Conservation (phyloP, 176 grass and related monocot genomes). For the Ampelocalamus luodianensis region DNA sequence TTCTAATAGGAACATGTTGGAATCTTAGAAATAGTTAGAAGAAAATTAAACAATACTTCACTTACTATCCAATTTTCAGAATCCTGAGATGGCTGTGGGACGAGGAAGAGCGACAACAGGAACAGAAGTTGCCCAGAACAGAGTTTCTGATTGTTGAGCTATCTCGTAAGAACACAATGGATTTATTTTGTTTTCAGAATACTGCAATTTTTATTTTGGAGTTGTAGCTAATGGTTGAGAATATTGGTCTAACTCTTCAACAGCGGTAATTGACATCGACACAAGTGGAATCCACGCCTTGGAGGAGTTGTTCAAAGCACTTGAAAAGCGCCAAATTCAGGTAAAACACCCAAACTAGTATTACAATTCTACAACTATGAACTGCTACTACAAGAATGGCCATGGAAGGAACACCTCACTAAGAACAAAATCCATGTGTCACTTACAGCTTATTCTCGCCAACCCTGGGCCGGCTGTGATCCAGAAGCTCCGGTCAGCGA, state of each 20-base stretch:
- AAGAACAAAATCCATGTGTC: conserved; percentile 35
- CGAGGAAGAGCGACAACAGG: conserved; percentile 64
- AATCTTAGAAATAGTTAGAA: neutral
- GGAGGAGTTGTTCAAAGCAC: conserved; percentile 60
- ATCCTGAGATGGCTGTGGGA: conserved; percentile 95
- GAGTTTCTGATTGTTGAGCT: conserved; percentile 74
- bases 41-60: neutral
- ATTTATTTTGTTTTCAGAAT: conserved; percentile 2
- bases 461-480: conserved; percentile 72
- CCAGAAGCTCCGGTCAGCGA: conserved; percentile 63
- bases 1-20: neutral
- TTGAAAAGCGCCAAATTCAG: conserved; percentile 69
- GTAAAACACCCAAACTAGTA: conserved; percentile 25
- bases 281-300: conserved; percentile 78
- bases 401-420: conserved; percentile 8
- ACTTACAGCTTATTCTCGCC: conserved; percentile 68
- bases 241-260: conserved; percentile 13
- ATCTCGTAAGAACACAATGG: conserved; percentile 64
- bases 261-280: conserved; percentile 88
- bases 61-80: conserved; percentile 46
- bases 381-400: conserved; percentile 7
- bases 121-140: conserved; percentile 47
- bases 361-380: neutral
- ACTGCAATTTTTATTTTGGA: neutral
- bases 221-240: neutral